phyloP scores from a whole-genome alignment of 495 filamentous ascomycete species.

The Barbatosphaeria neglecta region DNA sequence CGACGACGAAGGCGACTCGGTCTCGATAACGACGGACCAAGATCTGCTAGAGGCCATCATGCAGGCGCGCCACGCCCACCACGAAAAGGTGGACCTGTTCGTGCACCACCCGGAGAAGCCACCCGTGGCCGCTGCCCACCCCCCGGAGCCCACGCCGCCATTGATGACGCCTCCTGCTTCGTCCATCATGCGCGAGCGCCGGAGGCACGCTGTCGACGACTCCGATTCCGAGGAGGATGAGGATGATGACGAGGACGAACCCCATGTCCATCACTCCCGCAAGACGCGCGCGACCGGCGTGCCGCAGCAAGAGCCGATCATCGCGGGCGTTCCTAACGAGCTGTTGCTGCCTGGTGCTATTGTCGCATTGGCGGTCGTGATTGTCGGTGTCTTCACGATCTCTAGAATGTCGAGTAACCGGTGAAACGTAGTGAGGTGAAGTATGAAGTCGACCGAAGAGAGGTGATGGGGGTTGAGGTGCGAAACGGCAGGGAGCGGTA shows the following conservation, averaged over 20 bases:
- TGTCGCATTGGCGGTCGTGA: conserved; percentile 86
- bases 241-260: conserved; percentile 50
- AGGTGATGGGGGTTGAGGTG: conserved; percentile 1
- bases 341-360: conserved; percentile 87
- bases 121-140: conserved; percentile 57
- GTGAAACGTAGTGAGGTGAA: neutral
- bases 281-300: conserved; percentile 24
- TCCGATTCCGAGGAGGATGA: conserved; percentile 46
- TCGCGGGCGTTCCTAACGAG: conserved; percentile 90
- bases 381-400: conserved; percentile 86
- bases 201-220: conserved; percentile 32
- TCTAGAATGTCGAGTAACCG: conserved; percentile 52
- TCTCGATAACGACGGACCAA: conserved; percentile 91
- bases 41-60: conserved; percentile 86
- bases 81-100: conserved; percentile 93
- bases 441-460: too few species aligned
- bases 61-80: conserved; percentile 60
- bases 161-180: conserved; percentile 35
- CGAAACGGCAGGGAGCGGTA: conserved; percentile 4
- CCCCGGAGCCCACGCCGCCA: conserved; percentile 23
- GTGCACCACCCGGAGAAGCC: conserved; percentile 89
- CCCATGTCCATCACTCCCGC: conserved; percentile 28
- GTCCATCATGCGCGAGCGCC: conserved; percentile 47
- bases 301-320: conserved; percentile 58
- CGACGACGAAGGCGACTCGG: conserved; percentile 94